Conservation (phyloP, 108 stramenopile species). For the Nitzschia sp. region DNA sequence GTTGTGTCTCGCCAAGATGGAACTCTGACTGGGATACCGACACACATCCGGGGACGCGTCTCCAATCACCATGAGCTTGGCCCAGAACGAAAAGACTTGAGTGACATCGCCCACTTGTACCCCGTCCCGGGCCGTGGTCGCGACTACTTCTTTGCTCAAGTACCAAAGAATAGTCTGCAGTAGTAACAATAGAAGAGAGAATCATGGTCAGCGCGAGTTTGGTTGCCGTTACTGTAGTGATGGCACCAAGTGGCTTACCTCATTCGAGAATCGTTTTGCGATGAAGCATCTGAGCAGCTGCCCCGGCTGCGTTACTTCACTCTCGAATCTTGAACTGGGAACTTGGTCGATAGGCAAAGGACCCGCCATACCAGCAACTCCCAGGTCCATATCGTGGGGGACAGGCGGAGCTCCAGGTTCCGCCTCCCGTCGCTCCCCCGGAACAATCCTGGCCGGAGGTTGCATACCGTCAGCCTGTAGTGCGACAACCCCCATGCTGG, state of each 20-base stretch:
- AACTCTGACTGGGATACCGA: constrained; percentile 70
- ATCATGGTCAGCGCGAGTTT: neutral
- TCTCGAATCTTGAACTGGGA: constrained; percentile 29
- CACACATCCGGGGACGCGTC: constrained; percentile 61
- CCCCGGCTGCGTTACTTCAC: constrained; percentile 34
- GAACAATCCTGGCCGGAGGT: neutral
- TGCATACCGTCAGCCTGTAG: constrained; percentile 2
- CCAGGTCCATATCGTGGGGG: neutral
- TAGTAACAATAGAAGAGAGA: too few species aligned
- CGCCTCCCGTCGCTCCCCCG: neutral
- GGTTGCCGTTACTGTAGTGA: neutral
- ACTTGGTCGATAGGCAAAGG: constrained; percentile 32
- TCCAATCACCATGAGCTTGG: constrained; percentile 62
- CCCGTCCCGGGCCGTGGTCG: constrained; percentile 8
- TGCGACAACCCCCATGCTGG: neutral
- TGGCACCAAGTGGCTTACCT: too few species aligned
- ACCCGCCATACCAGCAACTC: constrained; percentile 21
- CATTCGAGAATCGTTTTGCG: constrained; percentile 72
- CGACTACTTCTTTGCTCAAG: constrained; percentile 76
- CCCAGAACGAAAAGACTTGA: constrained; percentile 66
- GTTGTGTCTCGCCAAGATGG: constrained; percentile 42
- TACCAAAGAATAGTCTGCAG: constrained; percentile 76
- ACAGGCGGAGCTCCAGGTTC: neutral
- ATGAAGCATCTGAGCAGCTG: constrained; percentile 70
- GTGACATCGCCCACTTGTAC: constrained; percentile 26